Conservation (phyloP, 768 basidiomycete species). For the Cystofilobasidium capitatum region DNA sequence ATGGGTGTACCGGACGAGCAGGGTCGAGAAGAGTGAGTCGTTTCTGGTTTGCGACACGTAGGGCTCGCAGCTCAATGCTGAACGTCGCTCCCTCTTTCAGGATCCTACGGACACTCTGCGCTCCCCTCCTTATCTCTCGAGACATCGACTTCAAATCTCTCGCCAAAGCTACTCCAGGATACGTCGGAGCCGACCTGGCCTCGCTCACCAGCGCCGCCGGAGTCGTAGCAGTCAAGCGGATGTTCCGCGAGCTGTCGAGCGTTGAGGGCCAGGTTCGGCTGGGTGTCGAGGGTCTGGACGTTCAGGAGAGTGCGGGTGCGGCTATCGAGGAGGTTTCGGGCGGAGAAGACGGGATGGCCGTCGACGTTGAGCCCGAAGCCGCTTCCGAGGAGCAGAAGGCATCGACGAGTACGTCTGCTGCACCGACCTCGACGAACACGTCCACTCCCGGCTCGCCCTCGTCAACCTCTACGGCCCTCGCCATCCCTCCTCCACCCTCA, state of each 20-base stretch:
- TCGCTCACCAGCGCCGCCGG: constrained; percentile 88
- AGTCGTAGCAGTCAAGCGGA: constrained; percentile 89
- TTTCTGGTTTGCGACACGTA: not conserved
- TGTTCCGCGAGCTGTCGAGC: constrained; percentile 67
- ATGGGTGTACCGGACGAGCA: constrained; percentile 94
- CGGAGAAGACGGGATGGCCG: constrained; percentile 42
- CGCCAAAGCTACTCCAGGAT: constrained; percentile 91
- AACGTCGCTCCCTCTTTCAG: constrained; percentile 42
- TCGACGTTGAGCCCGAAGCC: constrained; percentile 27
- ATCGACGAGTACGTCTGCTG: not conserved
- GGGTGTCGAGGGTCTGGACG: not conserved
- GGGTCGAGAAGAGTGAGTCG: constrained; percentile 70
- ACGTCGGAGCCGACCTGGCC: constrained; percentile 88
- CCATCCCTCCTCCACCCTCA: constrained; percentile 29
- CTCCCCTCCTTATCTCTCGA: constrained; percentile 72
- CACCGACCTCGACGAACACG: not conserved
- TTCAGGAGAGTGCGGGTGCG: not conserved
- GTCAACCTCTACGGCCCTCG: constrained; percentile 25
- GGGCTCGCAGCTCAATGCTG: not conserved
- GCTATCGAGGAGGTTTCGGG: constrained; percentile 30
- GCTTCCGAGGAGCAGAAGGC: not conserved
- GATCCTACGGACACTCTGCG: constrained; percentile 74
- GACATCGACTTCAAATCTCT: constrained; percentile 76
- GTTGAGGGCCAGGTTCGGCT: constrained; percentile 3
- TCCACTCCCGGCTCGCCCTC: constrained; percentile 2